Evolutionary conservation across 768 basidiomycete genomes (phyloP).

Genomic region (Psilocybe cyanescens): DNA sequence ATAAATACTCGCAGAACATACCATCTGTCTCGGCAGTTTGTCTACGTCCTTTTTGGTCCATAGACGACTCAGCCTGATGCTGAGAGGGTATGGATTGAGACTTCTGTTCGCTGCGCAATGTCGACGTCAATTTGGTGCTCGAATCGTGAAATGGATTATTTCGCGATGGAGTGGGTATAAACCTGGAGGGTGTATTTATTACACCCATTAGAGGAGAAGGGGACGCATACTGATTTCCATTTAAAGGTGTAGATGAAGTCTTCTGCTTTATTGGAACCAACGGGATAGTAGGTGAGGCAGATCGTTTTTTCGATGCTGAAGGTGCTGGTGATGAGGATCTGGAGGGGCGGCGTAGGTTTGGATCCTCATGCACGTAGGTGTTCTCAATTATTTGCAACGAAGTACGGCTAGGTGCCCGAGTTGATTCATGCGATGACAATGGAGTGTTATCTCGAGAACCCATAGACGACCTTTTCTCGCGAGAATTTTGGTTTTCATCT

Average conservation of each 20-base stretch:
- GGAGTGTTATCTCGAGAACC: not conserved
- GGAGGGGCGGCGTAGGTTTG: conserved; percentile 1
- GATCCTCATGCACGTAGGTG: conserved; percentile 11
- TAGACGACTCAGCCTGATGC: not conserved
- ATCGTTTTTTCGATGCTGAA: conserved; percentile 11
- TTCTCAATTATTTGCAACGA: conserved; percentile 16
- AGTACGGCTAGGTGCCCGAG: conserved; percentile 8
- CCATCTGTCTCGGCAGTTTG: conserved; percentile 8
- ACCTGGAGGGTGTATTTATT: conserved; percentile 1
- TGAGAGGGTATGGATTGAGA: not conserved
- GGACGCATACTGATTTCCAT: not conserved
- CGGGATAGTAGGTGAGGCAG: conserved; percentile 10
- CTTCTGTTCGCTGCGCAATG: not conserved
- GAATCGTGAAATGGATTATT: not conserved
- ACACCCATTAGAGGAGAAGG: not conserved
- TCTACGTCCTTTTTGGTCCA: not conserved
- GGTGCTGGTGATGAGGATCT: conserved; percentile 12
- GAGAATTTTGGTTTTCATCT: not conserved
- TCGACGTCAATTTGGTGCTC: not conserved
- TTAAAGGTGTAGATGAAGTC: not conserved
- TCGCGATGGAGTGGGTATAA: not conserved
- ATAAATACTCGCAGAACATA: not conserved
- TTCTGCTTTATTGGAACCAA: conserved; percentile 2
- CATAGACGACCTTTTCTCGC: not conserved
- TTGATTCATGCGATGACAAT: not conserved